phyloP scores from a whole-genome alignment of 2,329 filamentous ascomycete genomes.

The Penicillium sp. region DNA sequence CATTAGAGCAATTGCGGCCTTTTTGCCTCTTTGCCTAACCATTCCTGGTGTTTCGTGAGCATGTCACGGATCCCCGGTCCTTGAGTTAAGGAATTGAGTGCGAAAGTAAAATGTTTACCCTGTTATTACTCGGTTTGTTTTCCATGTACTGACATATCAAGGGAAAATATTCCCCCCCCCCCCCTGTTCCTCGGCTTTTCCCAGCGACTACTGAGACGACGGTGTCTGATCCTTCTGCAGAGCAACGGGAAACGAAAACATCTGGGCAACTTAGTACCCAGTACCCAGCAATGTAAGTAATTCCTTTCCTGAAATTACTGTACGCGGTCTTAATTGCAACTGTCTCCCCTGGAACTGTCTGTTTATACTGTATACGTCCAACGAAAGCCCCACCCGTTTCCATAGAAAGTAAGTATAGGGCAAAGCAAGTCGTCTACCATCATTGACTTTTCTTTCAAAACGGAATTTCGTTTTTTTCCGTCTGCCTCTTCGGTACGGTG shows the following conservation, averaged over 20 bases:
- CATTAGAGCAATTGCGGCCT: background rate
- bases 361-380: background rate
- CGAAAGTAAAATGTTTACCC: background rate
- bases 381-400: constrained; percentile 34
- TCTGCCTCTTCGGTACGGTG: constrained; percentile 13
- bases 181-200: background rate
- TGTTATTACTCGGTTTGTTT: background rate
- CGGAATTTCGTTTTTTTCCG: constrained; percentile 11
- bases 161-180: background rate
- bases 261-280: background rate
- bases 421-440: constrained; percentile 1
- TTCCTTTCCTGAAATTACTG: background rate
- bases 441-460: constrained; percentile 14
- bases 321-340: constrained; percentile 1
- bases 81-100: background rate
- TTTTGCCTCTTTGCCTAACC: constrained; percentile 2
- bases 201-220: constrained; percentile 10
- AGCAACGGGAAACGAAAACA: background rate
- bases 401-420: constrained; percentile 21
- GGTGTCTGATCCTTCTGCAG: constrained; percentile 12
- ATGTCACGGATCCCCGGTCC: constrained; percentile 10
- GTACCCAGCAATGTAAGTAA: background rate
- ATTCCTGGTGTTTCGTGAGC: background rate
- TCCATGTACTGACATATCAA: background rate
- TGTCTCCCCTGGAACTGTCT: background rate